Evolutionary conservation across 1,284 basidiomycete species (phyloP), one percentile per base, ranked within the genome.

Genomic region (Peniophora sp.): DNA sequence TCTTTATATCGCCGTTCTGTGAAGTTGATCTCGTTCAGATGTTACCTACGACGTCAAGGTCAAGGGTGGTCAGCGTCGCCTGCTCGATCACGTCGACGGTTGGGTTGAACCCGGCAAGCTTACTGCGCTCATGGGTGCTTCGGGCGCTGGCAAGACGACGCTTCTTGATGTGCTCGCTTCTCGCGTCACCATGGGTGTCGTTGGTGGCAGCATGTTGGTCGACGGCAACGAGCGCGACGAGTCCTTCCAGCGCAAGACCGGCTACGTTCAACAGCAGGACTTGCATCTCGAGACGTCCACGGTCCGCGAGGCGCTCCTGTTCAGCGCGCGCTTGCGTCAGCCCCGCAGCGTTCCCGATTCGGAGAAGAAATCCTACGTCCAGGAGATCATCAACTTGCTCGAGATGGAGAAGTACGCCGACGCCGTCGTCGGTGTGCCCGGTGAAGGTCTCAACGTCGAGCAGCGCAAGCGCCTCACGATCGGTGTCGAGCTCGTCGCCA

Each of bases 311-410:
- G 92, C 93, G 1, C 75, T 97, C 60, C 78, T 84, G 15, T 96
- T 96, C 73, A 89, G 85, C 14, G 93, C 93, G 0, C 80, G 91
- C 62, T 77, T 96, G 17, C 82, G 92, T n/a, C 93, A 97, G 62
- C 87, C 91, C 1, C 73, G 75, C 1, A 69, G 76, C 47, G 74
- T 92, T 20, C 64, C 88, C 1, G 75, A 78, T 55, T 75, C 74
- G 50, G 92, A 95, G 64, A 95, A 95, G 71, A 76, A 89, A 48
- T 75, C 72, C 36, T 95, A 93, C 52, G 83, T 86, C 34, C 84
- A 86, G 58, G 82, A 86, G 57, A 79, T 85, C 65, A 79, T 86
- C 39, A 80, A 81, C 52, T 71, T 85, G 22, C 68, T 84, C 15
- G 82, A 83, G 60, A 68, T 85, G 9, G 46, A 51, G 54, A 75